Conservation (phyloP, 139 green algal genomes). For the Diplosphaera chodatii region DNA sequence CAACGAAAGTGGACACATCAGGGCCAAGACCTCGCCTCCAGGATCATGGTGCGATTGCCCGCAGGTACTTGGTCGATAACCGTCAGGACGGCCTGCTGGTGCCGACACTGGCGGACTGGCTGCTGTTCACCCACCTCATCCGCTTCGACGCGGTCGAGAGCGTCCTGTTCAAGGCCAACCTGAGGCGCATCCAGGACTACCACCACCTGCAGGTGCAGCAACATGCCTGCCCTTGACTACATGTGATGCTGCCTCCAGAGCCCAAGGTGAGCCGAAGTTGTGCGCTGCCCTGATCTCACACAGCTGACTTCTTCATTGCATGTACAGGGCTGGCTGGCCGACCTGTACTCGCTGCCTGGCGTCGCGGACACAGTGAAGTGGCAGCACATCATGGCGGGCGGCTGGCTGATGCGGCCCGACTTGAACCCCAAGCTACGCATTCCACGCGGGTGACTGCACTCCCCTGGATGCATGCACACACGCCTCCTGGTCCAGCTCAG, state of each 20-base stretch:
- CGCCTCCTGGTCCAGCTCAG: too few relatives aligned
- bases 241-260: too few relatives aligned
- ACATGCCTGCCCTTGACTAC: too few relatives aligned
- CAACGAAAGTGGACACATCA: too few relatives aligned
- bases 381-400: slow-evolving; percentile 5
- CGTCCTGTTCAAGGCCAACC: slow-evolving; percentile 6
- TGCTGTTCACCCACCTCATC: slow-evolving; percentile 10
- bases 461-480: too few relatives aligned
- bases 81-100: not conserved
- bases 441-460: not conserved
- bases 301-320: too few relatives aligned
- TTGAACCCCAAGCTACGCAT: slow-evolving; percentile 11
- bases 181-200: slow-evolving; percentile 7
- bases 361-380: slow-evolving; percentile 2
- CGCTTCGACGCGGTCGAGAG: slow-evolving; percentile 8
- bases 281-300: too few relatives aligned
- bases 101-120: slow-evolving; percentile 8
- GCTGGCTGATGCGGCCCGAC: slow-evolving; percentile 1
- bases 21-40: too few relatives aligned
- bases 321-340: slow-evolving; percentile 7
- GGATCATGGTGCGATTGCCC: too few relatives aligned
- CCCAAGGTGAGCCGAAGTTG: too few relatives aligned
- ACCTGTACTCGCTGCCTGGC: slow-evolving; percentile 6
- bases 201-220: slow-evolving; percentile 1
- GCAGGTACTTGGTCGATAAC: not conserved